A percentile compares a stretch with the other conserved stretches of the same genome.
Evolutionary conservation across 108 stramenopile species (phyloP).

Genomic region (Conticribra weissflogii): DNA sequence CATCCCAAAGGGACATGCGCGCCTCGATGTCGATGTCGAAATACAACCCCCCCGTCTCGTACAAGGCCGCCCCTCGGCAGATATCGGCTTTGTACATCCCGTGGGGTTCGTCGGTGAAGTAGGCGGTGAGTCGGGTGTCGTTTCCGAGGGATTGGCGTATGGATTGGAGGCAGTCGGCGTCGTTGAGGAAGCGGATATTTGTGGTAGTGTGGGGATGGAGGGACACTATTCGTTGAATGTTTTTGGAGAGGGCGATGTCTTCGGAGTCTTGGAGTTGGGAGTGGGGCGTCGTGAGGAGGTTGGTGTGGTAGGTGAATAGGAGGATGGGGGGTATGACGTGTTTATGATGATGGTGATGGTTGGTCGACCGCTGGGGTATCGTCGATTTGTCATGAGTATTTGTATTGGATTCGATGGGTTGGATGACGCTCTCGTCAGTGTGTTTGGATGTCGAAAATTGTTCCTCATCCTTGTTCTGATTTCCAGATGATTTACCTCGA

Average conservation of each 20-base stretch:
- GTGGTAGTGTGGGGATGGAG: conserved; percentile 52
- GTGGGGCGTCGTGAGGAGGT: conserved; percentile 50
- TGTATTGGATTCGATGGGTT: no score
- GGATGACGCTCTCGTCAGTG: no score
- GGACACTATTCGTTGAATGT: conserved; percentile 55
- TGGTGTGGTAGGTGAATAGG: conserved; percentile 73
- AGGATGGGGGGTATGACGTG: conserved; percentile 66
- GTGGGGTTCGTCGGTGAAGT: conserved; percentile 56
- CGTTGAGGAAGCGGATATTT: conserved; percentile 69
- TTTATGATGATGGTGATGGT: neutral
- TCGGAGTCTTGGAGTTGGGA: conserved; percentile 54
- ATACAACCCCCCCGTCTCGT: conserved; percentile 78
- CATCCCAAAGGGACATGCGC: conserved; percentile 58
- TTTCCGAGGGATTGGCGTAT: conserved; percentile 18
- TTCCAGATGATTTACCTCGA: no score
- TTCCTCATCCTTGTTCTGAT: no score
- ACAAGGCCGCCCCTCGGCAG: conserved; percentile 81
- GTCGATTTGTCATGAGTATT: neutral
- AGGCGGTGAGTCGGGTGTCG: conserved; percentile 47
- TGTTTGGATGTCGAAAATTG: no score
- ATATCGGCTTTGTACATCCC: conserved; percentile 91
- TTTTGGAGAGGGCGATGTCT: conserved; percentile 49
- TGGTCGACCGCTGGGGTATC: no score
- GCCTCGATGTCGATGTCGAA: conserved; percentile 85
- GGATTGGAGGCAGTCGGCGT: conserved; percentile 61